Conservation (phyloP, 2,329 filamentous ascomycete species). For the Plenodomus tracheiphilus region DNA sequence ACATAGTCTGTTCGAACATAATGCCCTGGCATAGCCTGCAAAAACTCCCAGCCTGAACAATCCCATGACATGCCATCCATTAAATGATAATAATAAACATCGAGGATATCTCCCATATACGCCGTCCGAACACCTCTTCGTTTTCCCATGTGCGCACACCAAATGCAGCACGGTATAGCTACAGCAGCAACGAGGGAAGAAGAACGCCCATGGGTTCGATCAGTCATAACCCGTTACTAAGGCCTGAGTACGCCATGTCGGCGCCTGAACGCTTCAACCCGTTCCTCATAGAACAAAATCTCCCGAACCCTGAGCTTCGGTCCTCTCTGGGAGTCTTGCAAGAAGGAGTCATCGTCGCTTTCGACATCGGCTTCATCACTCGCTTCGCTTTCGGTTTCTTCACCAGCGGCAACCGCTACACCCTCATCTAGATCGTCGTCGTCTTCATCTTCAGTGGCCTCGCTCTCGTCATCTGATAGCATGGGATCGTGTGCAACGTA, state of each 20-base stretch:
- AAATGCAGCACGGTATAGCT: conserved; percentile 1
- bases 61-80: conserved; percentile 2
- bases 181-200: conserved; percentile 6
- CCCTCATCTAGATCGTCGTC: conserved; percentile 56
- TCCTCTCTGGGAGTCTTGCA: conserved; percentile 53
- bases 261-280: conserved; percentile 74
- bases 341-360: conserved; percentile 56
- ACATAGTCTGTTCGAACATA: background rate
- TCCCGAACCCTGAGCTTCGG: conserved; percentile 68
- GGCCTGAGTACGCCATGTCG: conserved; percentile 56
- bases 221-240: conserved; percentile 11
- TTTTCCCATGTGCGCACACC: conserved; percentile 2
- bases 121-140: conserved; percentile 10
- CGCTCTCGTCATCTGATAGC: conserved; percentile 43
- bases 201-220: conserved; percentile 1
- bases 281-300: conserved; percentile 84
- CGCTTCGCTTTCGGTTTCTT: conserved; percentile 36
- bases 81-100: conserved; percentile 8
- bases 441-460: conserved; percentile 50
- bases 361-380: conserved; percentile 47
- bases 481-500: conserved; percentile 36
- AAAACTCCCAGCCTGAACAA: background rate
- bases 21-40: background rate
- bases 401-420: conserved; percentile 54
- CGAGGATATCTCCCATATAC: conserved; percentile 19